Evolutionary conservation across 177 flowering plant genomes (phyloP), one percentile per base, ranked within the genome.

Genomic region (Vitis hybrid): DNA sequence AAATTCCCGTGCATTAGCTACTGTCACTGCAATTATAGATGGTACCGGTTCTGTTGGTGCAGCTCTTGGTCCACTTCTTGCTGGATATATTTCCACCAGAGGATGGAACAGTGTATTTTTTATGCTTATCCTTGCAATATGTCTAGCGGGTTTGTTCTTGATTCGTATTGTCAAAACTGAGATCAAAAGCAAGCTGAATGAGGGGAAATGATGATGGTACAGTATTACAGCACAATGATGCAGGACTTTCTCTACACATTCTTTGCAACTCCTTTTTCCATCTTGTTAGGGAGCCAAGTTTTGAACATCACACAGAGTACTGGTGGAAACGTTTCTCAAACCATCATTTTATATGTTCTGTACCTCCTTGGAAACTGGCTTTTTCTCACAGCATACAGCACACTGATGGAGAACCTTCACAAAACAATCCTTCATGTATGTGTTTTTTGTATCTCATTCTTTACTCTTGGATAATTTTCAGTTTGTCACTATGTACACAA

Each of bases 31-130:
- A 53, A 96, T 96, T 57, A 94, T 96, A 73, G 99, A 96, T 80
- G 99, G 97, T 14, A 96, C 99, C 70, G 98, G 99, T 56, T 96
- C 99, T 61, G 88, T 94, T 61, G 99, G 99, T 20, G 99, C 92
- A 64, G 98, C 99, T 73, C 77, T 96, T 18, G 99, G 99, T 14
- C 99, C 99, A 9, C 83, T 94, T 65, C 74, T 94, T 54, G 94
- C 97, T 49, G 99, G 99, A 56, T 96, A 94, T 83, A 79, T 96
- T 58, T 96, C 97, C 3, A 87, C 92, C 1, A 79, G 82, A 66
- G 98, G 98, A 73, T 96, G 99, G 98, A 91, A 96, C 70, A 84
- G 86, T 65, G 98, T 96, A 19, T 96, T 96, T 74, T 61, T 73
- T 10, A 87, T 96, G 98, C 98, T 95, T 73, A 86, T 92, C 78